Conservation (phyloP, 345 rosid genomes). For the Salix purpurea region DNA sequence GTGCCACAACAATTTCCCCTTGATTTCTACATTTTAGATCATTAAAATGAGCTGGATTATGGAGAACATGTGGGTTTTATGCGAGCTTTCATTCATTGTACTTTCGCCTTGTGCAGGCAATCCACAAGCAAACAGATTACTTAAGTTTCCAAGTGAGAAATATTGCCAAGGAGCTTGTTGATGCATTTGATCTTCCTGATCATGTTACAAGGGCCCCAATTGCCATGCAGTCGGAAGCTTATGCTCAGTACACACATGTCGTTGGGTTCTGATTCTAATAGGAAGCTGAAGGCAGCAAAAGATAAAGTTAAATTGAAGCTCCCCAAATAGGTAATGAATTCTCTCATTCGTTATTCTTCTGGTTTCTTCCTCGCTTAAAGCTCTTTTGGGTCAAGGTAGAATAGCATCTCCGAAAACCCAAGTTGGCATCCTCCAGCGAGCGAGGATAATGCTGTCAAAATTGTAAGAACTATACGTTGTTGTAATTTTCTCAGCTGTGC, state of each 20-base stretch:
- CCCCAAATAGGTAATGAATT: background rate
- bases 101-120: constrained; percentile 49
- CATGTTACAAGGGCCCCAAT: constrained; percentile 86
- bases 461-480: background rate
- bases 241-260: constrained; percentile 74
- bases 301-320: background rate
- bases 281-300: background rate
- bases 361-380: background rate
- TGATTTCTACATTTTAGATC: background rate
- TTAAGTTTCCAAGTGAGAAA: constrained; percentile 85
- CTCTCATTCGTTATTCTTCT: background rate
- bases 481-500: background rate
- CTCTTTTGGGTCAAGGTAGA: background rate
- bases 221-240: constrained; percentile 89
- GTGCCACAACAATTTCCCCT: too few species aligned
- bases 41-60: background rate
- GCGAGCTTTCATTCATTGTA: background rate
- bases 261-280: constrained; percentile 57
- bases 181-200: constrained; percentile 81
- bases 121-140: constrained; percentile 81
- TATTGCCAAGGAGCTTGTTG: constrained; percentile 72
- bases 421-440: background rate
- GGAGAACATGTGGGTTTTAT: background rate
- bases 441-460: background rate
- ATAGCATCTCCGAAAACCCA: background rate